Conservation (phyloP, 345 rosid species). For the Odontarrhena argentea region DNA sequence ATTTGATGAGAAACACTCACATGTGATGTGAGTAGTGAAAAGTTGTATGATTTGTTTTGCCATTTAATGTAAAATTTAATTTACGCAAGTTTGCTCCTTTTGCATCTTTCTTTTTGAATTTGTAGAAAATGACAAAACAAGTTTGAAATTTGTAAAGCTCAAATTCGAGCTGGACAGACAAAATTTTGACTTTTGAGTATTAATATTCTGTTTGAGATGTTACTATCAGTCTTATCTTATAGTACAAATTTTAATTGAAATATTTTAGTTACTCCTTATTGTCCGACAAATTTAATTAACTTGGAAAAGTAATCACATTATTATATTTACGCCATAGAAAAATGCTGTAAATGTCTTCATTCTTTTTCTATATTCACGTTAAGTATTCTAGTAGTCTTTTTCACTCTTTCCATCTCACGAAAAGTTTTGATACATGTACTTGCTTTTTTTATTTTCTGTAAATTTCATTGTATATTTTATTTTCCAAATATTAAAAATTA, state of each 20-base stretch:
- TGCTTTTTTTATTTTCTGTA: too few species aligned
- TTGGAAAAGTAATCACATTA: too few species aligned
- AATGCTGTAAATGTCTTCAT: too few species aligned
- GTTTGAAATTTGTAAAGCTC: neutral
- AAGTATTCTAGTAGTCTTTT: too few species aligned
- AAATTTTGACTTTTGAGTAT: neutral
- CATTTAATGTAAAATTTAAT: neutral
- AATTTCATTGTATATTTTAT: neutral
- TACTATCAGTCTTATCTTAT: neutral
- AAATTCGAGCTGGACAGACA: neutral
- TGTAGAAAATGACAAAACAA: neutral
- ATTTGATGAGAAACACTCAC: slow-evolving; percentile 4
- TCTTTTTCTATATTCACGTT: too few species aligned
- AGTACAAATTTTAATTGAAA: neutral
- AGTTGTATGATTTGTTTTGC: slow-evolving; percentile 14
- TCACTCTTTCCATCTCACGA: too few species aligned
- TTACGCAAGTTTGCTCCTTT: neutral
- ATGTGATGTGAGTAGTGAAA: slow-evolving; percentile 6
- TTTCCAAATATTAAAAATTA: neutral
- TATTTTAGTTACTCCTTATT: neutral
- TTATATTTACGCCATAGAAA: too few species aligned
- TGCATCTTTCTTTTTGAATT: neutral
- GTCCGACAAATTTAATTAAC: neutral
- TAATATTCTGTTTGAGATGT: slow-evolving; percentile 3
- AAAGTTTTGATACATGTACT: too few species aligned